Conservation (phyloP, 2,329 filamentous ascomycete genomes). For the Gaeumannomyces tritici region DNA sequence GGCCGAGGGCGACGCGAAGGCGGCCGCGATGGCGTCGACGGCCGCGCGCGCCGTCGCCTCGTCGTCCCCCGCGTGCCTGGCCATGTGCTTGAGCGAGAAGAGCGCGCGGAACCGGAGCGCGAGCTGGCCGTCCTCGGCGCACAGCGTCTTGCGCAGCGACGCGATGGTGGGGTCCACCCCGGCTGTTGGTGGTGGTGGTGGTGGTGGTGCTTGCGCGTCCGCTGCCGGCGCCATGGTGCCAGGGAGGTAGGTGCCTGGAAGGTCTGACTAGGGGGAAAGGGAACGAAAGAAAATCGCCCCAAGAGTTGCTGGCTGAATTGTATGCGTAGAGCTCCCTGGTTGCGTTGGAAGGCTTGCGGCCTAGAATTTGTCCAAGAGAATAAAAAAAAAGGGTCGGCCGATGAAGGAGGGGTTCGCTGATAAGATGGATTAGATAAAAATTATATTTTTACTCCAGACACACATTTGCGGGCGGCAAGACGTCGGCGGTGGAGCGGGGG, state of each 20-base stretch:
- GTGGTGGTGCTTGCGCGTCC: constrained; percentile 10
- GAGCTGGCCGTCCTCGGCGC: constrained; percentile 71
- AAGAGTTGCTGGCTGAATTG: too few relatives aligned
- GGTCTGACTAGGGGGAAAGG: too few relatives aligned
- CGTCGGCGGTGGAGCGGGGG: too few relatives aligned
- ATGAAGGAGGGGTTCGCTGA: background rate
- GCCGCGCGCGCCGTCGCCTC: constrained; percentile 39
- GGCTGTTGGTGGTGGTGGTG: background rate
- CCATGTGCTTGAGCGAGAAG: constrained; percentile 94
- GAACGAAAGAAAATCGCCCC: too few relatives aligned
- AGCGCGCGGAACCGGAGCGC: constrained; percentile 89
- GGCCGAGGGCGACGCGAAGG: constrained; percentile 74
- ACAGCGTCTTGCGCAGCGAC: constrained; percentile 65
- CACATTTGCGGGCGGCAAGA: background rate
- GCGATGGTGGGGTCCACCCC: constrained; percentile 37
- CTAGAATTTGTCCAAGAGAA: too few relatives aligned
- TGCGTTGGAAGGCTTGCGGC: too few relatives aligned
- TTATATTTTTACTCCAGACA: background rate
- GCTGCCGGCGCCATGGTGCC: constrained; percentile 15
- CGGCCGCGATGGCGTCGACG: constrained; percentile 78
- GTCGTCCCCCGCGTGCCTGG: constrained; percentile 54
- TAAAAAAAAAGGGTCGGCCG: background rate
- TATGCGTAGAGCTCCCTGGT: too few relatives aligned
- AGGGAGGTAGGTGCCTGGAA: background rate
- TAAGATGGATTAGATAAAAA: constrained; percentile 2